A percentile compares a stretch with the other conserved stretches of the same genome.
Evolutionary conservation across 1,139 yeast genomes (phyloP).

Genomic region (Candida frijolesensis): DNA sequence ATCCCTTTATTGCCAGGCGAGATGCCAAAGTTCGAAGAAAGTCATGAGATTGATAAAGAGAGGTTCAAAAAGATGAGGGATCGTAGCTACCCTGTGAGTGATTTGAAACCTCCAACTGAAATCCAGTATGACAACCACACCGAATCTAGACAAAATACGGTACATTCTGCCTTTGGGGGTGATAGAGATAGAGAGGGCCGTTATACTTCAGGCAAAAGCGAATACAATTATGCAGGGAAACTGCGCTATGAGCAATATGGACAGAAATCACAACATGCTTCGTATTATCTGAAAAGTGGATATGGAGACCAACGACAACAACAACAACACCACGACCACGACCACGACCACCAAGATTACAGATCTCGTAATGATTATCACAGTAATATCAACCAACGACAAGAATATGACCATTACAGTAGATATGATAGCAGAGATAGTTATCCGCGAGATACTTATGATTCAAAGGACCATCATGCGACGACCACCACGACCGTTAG

Average conservation of each 20-base stretch:
- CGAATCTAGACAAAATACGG: conserved; percentile 6
- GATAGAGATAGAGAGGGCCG: not conserved
- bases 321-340: not conserved
- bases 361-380: not conserved
- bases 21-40: conserved; percentile 76
- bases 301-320: not conserved
- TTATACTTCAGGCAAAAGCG: conserved; percentile 2
- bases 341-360: not conserved
- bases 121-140: conserved; percentile 7
- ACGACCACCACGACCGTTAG: not conserved
- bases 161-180: conserved; percentile 3
- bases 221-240: conserved; percentile 3
- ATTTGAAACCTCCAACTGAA: conserved; percentile 8
- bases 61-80: conserved; percentile 44
- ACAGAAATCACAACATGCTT: not conserved
- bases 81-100: conserved; percentile 6
- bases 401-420: not conserved
- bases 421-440: not conserved
- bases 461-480: not conserved
- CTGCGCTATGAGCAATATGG: conserved; percentile 1
- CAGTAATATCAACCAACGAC: not conserved
- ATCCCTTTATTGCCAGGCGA: conserved; percentile 55
- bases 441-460: not conserved
- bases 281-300: not conserved
- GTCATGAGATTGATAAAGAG: conserved; percentile 84